These are phyloP conservation scores for Amanita molliuscula DNA, from an alignment of 768 basidiomycete species.

Conservation along the genomic window DNA sequence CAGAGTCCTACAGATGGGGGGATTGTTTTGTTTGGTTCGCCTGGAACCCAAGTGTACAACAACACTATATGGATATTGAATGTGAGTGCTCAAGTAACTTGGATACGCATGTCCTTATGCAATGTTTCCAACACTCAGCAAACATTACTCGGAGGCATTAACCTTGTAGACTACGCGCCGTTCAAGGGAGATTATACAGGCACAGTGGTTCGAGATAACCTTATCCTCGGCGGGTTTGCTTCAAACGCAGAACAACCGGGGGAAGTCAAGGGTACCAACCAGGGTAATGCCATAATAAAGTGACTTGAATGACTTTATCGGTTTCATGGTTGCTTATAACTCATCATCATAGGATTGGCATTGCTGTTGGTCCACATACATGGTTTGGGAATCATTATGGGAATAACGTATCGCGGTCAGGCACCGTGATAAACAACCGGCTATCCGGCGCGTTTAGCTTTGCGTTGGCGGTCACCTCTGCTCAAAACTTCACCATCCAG, in stretches of 20 bases:
- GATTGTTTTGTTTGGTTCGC: conserved; percentile 69
- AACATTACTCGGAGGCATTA: conserved; percentile 68
- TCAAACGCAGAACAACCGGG: conserved; percentile 28
- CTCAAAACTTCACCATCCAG: conserved; percentile 55
- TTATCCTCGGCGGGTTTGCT: conserved; percentile 60
- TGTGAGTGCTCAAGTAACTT: conserved; percentile 25
- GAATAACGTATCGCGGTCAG: conserved; percentile 41
- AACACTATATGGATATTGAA: conserved; percentile 68
- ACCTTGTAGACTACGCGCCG: conserved; percentile 64
- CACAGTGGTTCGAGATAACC: conserved; percentile 58
- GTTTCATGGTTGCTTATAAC: background rate
- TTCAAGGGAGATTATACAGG: conserved; percentile 57
- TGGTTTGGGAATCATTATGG: conserved; percentile 60
- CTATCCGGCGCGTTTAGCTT: conserved; percentile 66
- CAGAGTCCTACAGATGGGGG: conserved; percentile 71
- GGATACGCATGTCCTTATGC: background rate
- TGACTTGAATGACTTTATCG: conserved; percentile 19
- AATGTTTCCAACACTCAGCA: conserved; percentile 26
- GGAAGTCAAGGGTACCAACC: conserved; percentile 43
- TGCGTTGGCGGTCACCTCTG: conserved; percentile 56
- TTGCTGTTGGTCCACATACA: conserved; percentile 66
- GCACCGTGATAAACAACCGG: conserved; percentile 43
- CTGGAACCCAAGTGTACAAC: conserved; percentile 63
- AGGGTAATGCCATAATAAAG: conserved; percentile 61
- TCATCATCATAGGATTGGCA: conserved; percentile 47